Evolutionary conservation across 257 asterid species (phyloP).

Genomic region (Penstemon davidsonii): DNA sequence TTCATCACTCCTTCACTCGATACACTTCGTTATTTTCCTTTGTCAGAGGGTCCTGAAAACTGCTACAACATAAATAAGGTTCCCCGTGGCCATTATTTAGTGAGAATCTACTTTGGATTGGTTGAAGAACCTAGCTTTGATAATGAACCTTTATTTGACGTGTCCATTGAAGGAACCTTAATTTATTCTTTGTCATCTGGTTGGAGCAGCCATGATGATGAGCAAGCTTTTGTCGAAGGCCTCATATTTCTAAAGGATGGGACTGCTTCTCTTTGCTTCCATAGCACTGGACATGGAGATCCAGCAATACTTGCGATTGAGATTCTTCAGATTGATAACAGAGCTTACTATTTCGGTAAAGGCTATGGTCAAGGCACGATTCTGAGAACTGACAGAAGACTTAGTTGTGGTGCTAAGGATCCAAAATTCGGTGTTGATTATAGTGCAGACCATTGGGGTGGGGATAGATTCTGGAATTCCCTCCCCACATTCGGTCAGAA

Average conservation of each 20-base stretch:
- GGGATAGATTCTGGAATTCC: constrained; percentile 86
- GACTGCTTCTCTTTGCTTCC: constrained; percentile 90
- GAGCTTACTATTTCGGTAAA: constrained; percentile 69
- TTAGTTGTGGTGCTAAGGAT: constrained; percentile 64
- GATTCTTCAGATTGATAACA: constrained; percentile 80
- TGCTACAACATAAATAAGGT: constrained; percentile 85
- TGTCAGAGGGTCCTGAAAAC: constrained; percentile 89
- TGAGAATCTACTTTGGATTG: constrained; percentile 82
- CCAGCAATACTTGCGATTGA: constrained; percentile 91
- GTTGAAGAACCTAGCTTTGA: constrained; percentile 69
- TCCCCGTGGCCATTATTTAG: constrained; percentile 81
- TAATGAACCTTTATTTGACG: constrained; percentile 84
- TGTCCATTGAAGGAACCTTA: constrained; percentile 88
- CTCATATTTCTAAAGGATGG: constrained; percentile 83
- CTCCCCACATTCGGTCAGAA: constrained; percentile 54
- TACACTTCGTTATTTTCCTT: constrained; percentile 81
- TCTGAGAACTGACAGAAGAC: constrained; percentile 72
- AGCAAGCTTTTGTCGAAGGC: constrained; percentile 70
- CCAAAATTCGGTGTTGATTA: constrained; percentile 76
- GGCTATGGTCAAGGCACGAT: constrained; percentile 82
- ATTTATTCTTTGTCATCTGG: constrained; percentile 87
- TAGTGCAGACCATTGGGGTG: constrained; percentile 85
- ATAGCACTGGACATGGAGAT: constrained; percentile 96
- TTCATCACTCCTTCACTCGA: constrained; percentile 65
- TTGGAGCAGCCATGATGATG: constrained; percentile 90